phyloP scores from a whole-genome alignment of 2,329 filamentous ascomycete genomes.

The Talaromyces rugulosus region DNA sequence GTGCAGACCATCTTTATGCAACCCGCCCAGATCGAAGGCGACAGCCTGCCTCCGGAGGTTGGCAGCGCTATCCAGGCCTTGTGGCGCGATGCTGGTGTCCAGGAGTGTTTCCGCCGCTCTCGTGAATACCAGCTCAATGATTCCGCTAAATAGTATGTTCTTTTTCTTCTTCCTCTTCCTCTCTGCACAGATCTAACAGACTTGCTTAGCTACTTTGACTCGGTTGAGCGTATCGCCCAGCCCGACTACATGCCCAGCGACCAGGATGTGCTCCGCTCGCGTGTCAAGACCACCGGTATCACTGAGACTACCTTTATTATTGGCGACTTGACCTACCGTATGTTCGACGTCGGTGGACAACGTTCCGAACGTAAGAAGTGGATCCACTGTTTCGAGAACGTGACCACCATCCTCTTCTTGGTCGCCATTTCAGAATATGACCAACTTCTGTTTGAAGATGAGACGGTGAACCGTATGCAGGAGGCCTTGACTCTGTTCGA shows the following conservation, averaged over 20 bases:
- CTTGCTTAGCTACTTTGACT: conserved; percentile 90
- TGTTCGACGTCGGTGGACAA: conserved; percentile 97
- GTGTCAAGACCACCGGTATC: conserved; percentile 97
- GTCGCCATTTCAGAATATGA: conserved; percentile 98
- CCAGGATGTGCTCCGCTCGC: conserved; percentile 89
- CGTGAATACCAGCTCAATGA: conserved; percentile 96
- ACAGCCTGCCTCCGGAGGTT: conserved; percentile 89
- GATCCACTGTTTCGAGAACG: conserved; percentile 99
- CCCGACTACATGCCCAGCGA: conserved; percentile 94
- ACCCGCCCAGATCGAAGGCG: conserved; percentile 91
- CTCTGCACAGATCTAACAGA: background rate
- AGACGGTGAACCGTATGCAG: conserved; percentile 80
- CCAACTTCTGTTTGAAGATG: conserved; percentile 91
- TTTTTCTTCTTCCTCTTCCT: background rate
- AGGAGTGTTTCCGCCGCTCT: conserved; percentile 92
- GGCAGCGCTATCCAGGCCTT: conserved; percentile 87
- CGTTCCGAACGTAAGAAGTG: conserved; percentile 97
- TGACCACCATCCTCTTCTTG: conserved; percentile 92
- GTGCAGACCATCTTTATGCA: conserved; percentile 99
- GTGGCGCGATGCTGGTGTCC: conserved; percentile 89
- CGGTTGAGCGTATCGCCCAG: conserved; percentile 82
- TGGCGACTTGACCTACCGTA: conserved; percentile 87
- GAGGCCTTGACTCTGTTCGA: conserved; percentile 68
- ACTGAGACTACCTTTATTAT: conserved; percentile 96
- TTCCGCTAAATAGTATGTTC: conserved; percentile 85